Base-by-base conservation (phyloP, 2,329 filamentous ascomycete species). In the Diplodia corticola region DNA sequence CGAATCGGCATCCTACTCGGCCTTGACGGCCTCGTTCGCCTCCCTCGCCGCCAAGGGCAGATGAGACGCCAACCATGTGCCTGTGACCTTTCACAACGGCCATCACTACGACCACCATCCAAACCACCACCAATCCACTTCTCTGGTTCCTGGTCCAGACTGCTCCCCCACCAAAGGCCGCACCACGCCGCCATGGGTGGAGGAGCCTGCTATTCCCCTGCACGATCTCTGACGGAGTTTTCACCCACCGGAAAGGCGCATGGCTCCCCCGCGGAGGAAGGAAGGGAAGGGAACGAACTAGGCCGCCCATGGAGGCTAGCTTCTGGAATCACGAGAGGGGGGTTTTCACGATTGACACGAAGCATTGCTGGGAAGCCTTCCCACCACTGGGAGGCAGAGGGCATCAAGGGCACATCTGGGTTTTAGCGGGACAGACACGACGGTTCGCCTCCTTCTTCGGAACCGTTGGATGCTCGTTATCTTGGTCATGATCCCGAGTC, bases 21-120 rank as follows among this genome's bases (percentile, higher is more conserved):
- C 77, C 22, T 71, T 79, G 76, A 79, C 77, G 15, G 74, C 68
- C 59, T 78, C 77, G 1, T 79, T 79, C 66, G 77, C 77, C 33
- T 79, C 77, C 49, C 76, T 79, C 28, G 75, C 74, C 30, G 35
- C 64, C 55, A 66, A 66, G 57, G 26, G 48, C 55, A 66, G 46
- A 63, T 66, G 64, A 65, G 54, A 60, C 15, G 13, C 1, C 13
- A 4, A 10, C 22, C 24, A 37, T 22, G 35, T 26, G 33, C 28
- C 40, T 48, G 26, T 49, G 57, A 40, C 28, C 15, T 12, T 15
- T 4, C 33, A 59, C 37, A 12, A 48, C 9, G 33, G 33, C n/a
- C 35, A 60, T 24, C 24, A 60, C 55, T 0, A 48, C n/a, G 17
- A 60, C 22, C 24, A 28, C 33, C 53, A 57, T 35, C 28, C 20